These are phyloP conservation scores for Excoecaria cochinchinensis DNA, from an alignment of 345 rosid species.

Conservation along the genomic window DNA sequence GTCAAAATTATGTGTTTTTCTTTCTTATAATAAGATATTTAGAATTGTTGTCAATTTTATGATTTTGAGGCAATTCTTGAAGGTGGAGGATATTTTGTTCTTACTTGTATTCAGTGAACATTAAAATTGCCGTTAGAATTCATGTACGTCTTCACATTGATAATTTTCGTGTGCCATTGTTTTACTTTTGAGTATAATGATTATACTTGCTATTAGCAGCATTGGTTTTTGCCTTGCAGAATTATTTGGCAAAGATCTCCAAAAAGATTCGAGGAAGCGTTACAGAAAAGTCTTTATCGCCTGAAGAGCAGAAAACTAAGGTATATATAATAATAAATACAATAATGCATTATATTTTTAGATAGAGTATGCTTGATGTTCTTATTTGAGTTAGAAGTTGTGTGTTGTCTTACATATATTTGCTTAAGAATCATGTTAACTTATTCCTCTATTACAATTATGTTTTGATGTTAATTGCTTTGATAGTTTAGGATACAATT, in stretches of 20 bases:
- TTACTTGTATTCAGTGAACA: too few relatives aligned
- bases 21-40: too few relatives aligned
- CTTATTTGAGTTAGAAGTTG: background rate
- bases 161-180: background rate
- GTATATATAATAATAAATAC: constrained; percentile 13
- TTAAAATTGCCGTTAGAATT: background rate
- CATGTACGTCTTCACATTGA: background rate
- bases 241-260: constrained; percentile 30
- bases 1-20: too few relatives aligned
- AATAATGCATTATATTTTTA: background rate
- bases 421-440: background rate
- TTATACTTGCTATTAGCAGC: background rate
- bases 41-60: too few relatives aligned
- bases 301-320: constrained; percentile 39
- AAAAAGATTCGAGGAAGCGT: constrained; percentile 23
- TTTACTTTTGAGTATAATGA: background rate
- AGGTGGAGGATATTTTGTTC: too few relatives aligned
- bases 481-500: background rate
- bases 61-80: background rate
- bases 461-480: background rate
- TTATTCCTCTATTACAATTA: background rate
- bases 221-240: constrained; percentile 11
- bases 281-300: constrained; percentile 30
- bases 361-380: background rate
- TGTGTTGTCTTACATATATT: background rate